Conservation (phyloP, 192 early-diverging fungal genomes). For the Backusella tuberculispora region DNA sequence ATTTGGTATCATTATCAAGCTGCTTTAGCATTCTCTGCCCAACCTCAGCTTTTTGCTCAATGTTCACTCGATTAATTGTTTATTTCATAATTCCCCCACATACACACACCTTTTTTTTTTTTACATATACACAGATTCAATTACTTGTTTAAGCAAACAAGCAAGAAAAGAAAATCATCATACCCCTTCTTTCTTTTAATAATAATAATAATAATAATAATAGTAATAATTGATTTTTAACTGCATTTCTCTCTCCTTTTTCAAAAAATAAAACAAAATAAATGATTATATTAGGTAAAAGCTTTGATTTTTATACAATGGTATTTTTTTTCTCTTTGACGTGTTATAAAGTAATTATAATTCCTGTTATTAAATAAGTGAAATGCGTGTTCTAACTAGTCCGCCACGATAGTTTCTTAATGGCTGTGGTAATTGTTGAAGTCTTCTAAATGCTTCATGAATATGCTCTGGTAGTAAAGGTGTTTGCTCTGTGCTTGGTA, state of each 20-base stretch:
- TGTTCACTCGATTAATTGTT: background rate
- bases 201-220: background rate
- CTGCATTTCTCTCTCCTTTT: background rate
- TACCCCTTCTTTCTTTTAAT: background rate
- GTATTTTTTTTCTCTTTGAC: too few relatives aligned
- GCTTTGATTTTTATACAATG: background rate
- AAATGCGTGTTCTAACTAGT: slow-evolving; percentile 70
- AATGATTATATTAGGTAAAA: background rate
- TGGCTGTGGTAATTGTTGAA: slow-evolving; percentile 77
- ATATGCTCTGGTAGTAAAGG: slow-evolving; percentile 87
- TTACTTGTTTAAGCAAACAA: background rate
- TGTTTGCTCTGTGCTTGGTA: slow-evolving; percentile 77
- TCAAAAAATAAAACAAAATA: background rate
- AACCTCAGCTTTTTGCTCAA: slow-evolving; percentile 9
- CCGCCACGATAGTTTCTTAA: slow-evolving; percentile 81
- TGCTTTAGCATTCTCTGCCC: slow-evolving; percentile 31
- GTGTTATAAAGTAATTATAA: background rate
- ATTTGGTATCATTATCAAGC: slow-evolving; percentile 67
- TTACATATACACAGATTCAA: background rate
- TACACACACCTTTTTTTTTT: background rate
- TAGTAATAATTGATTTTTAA: background rate
- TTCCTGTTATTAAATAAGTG: slow-evolving; percentile 58
- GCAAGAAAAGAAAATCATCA: background rate
- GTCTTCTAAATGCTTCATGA: slow-evolving; percentile 89
- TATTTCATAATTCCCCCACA: background rate